These are phyloP conservation scores for Penicillium sp. DNA, from an alignment of 2,329 filamentous ascomycete genomes.

Conservation along the genomic window DNA sequence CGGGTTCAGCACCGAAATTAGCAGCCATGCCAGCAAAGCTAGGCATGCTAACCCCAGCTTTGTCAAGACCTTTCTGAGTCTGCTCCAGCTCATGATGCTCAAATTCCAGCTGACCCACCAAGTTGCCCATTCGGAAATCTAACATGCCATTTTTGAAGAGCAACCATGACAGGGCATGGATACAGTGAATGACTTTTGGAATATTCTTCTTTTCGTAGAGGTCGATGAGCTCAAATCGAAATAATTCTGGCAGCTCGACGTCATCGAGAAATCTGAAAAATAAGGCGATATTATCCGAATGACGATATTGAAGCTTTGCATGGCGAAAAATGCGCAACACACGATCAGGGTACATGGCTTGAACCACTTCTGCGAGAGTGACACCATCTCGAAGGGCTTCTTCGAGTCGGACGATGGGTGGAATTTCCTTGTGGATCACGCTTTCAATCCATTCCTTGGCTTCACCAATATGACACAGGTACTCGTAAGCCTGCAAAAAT, in stretches of 20 bases:
- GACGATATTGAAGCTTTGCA: constrained; percentile 80
- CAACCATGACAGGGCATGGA: constrained; percentile 96
- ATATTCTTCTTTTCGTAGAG: constrained; percentile 99
- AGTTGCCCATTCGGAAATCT: constrained; percentile 90
- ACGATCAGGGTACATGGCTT: constrained; percentile 73
- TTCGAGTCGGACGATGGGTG: constrained; percentile 87
- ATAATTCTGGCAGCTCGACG: constrained; percentile 86
- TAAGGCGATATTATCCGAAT: constrained; percentile 95
- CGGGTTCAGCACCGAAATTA: constrained; percentile 81
- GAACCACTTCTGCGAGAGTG: constrained; percentile 87
- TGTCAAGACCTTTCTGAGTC: constrained; percentile 94
- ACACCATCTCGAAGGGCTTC: constrained; percentile 89
- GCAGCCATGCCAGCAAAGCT: constrained; percentile 97
- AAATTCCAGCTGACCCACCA: constrained; percentile 93
- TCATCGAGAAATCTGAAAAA: constrained; percentile 94
- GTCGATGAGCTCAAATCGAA: constrained; percentile 94
- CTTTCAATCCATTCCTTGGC: constrained; percentile 94
- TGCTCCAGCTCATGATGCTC: constrained; percentile 96
- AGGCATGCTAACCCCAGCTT: constrained; percentile 90
- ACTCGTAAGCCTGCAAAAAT: constrained; percentile 94
- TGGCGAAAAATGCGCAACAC: constrained; percentile 78
- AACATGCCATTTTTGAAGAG: constrained; percentile 91
- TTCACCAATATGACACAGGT: constrained; percentile 97
- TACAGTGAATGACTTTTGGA: constrained; percentile 97
- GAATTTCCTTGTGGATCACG: constrained; percentile 75